Base-by-base conservation (phyloP, 768 basidiomycete species). In the Daedaleopsis sinensis region DNA sequence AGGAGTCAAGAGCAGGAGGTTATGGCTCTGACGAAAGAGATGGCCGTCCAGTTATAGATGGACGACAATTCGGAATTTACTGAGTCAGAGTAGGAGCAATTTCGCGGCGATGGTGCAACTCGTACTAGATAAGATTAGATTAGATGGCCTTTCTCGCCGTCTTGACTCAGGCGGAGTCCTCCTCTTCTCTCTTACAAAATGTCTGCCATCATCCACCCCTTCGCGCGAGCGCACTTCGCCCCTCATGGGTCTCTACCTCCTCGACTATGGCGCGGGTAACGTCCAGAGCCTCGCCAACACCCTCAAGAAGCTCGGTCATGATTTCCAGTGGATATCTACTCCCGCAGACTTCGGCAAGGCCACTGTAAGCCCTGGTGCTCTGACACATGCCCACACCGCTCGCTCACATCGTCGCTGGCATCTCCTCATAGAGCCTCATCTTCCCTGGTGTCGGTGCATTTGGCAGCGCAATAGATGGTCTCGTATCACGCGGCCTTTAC, bases 381-480 rank as follows among this genome's bases (percentile, higher is more conserved):
- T 51, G 38, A 53, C 58, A 65, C 46, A 53, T 55, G 61, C 53
- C 39, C 49, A 35, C 43, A 43, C 12, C 15, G 50, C 58, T 18
- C 15, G 50, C 58, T 56, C 47, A 59, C 55, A 39, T 46, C n/a
- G 15, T 37, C 39, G 43, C 63, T 64, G 12, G 39, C 53, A 24
- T 50, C 52, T 70, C 65, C 62, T 67, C 44, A 10, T 60, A 99
- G 97, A 89, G 86, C 75, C 87, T 99, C 72, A 82, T 99, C 67
- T 98, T 99, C 74, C 97, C 97, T 50, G 97, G 97, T 8, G 96
- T 98, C 49, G 97, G 97, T 18, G 86, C 94, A 2, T 98, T 98
- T 71, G 88, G 90, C 52, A 88, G 90, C 19, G 96, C 96, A 12
- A 88, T 97, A 66, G 80, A 83, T 52, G 88, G 91, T 58, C 86